Conservation (phyloP, 139 green algal genomes). For the Asterochloris sp. region DNA sequence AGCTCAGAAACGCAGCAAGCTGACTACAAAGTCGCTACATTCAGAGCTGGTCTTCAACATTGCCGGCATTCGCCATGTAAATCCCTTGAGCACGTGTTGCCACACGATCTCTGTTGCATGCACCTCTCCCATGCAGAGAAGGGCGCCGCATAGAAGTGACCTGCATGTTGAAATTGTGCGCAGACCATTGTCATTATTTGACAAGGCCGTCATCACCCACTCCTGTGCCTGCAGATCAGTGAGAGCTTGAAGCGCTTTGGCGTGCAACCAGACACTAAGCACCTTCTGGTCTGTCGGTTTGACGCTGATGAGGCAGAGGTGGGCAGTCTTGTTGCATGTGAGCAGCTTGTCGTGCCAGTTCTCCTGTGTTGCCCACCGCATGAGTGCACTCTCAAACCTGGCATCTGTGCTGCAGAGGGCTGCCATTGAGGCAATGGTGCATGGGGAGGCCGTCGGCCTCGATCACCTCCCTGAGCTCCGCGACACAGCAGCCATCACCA, state of each 20-base stretch:
- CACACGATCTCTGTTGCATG: neutral
- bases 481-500: neutral
- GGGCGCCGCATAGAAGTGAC: neutral
- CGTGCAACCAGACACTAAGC: slow-evolving; percentile 32
- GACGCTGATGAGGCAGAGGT: slow-evolving; percentile 48
- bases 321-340: neutral
- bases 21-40: slow-evolving; percentile 46
- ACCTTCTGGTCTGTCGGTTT: slow-evolving; percentile 52
- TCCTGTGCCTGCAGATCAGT: slow-evolving; percentile 39
- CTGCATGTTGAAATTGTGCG: too few relatives aligned
- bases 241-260: slow-evolving; percentile 54
- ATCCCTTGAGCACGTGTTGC: neutral
- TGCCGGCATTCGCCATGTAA: slow-evolving; percentile 53
- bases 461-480: neutral
- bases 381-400: neutral
- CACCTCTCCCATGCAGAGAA: too few relatives aligned
- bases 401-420: neutral
- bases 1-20: slow-evolving; percentile 2
- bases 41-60: slow-evolving; percentile 60
- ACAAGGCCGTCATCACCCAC: neutral
- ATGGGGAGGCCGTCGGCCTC: neutral
- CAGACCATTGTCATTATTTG: neutral
- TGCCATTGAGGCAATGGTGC: neutral
- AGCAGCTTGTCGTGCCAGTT: neutral
- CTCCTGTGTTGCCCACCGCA: neutral